phyloP scores from a whole-genome alignment of 768 basidiomycete species.

The Lactifluus volemus region DNA sequence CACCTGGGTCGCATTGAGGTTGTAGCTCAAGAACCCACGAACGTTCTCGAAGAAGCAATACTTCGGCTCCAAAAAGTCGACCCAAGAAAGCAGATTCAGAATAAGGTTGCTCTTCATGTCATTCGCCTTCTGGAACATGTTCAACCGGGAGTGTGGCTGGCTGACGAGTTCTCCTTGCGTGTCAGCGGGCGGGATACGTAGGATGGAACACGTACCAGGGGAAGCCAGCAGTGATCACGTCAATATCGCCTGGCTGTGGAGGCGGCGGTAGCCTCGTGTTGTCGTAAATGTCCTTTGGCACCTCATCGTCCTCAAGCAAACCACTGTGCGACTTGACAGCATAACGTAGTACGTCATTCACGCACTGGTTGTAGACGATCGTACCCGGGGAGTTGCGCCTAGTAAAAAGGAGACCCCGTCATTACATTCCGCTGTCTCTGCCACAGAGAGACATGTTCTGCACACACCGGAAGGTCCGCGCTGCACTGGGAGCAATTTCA shows the following conservation, averaged over 20 bases:
- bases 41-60: constrained; percentile 44
- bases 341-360: constrained; percentile 52
- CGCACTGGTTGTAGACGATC: constrained; percentile 61
- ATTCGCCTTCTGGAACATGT: constrained; percentile 60
- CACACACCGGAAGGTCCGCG: constrained; percentile 47
- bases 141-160: constrained; percentile 64
- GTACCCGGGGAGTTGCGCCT: constrained; percentile 47
- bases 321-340: constrained; percentile 44
- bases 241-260: constrained; percentile 44
- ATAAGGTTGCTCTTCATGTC: constrained; percentile 64
- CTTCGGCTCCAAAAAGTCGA: constrained; percentile 34
- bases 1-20: constrained; percentile 31
- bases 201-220: constrained; percentile 48
- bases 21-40: constrained; percentile 35
- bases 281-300: constrained; percentile 34
- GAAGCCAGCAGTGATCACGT: constrained; percentile 61
- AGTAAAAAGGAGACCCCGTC: not conserved
- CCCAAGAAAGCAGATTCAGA: constrained; percentile 42
- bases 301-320: constrained; percentile 23
- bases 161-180: constrained; percentile 28
- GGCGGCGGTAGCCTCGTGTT: constrained; percentile 34
- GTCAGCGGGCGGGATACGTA: not conserved
- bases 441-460: not conserved
- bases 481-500: constrained; percentile 72
- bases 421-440: not conserved